Conservation (phyloP, 2,329 filamentous ascomycete genomes). For the Teratosphaeriaceae sp. region DNA sequence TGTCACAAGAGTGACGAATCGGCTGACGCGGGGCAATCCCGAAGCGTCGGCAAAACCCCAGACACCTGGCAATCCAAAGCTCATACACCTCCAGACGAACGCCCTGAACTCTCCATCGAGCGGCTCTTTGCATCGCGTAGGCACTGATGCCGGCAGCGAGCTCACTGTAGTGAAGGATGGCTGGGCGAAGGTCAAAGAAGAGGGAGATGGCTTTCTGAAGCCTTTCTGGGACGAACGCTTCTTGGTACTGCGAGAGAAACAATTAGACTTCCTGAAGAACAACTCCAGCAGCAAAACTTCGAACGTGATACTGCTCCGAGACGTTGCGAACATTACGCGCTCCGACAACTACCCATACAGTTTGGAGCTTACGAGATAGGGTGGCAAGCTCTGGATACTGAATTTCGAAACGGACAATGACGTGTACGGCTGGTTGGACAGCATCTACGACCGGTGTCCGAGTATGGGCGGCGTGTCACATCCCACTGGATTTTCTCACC, state of each 20-base stretch:
- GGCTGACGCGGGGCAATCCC: background rate
- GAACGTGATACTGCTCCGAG: conserved; percentile 77
- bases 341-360: conserved; percentile 88
- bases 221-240: conserved; percentile 79
- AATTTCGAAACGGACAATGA: conserved; percentile 94
- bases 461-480: conserved; percentile 98
- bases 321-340: conserved; percentile 83
- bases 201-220: conserved; percentile 59
- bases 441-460: conserved; percentile 92
- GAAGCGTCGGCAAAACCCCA: conserved; percentile 38
- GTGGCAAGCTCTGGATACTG: conserved; percentile 79
- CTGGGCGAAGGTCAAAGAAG: conserved; percentile 83
- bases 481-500: conserved; percentile 95
- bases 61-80: conserved; percentile 65
- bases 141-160: conserved; percentile 34
- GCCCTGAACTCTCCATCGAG: conserved; percentile 30
- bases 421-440: conserved; percentile 97
- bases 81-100: conserved; percentile 12
- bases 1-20: conserved; percentile 1
- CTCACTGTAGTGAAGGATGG: conserved; percentile 51
- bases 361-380: conserved; percentile 89
- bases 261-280: conserved; percentile 89
- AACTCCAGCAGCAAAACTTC: conserved; percentile 75
- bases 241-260: conserved; percentile 84
- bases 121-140: conserved; percentile 35